These are phyloP conservation scores for Amaranthus tricolor DNA, from an alignment of 179 eudicot genomes.

Conservation along the genomic window DNA sequence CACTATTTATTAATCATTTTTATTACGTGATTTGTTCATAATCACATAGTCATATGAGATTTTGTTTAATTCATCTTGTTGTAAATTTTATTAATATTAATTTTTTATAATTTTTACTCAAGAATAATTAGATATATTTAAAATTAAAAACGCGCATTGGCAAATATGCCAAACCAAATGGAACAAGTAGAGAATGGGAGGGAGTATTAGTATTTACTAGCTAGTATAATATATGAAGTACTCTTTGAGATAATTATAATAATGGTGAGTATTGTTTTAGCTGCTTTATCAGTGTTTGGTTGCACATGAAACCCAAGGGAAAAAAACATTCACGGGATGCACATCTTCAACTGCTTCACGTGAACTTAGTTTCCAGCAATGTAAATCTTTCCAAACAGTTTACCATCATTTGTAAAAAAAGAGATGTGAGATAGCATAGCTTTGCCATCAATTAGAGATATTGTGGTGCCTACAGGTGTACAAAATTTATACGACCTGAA, in stretches of 20 bases:
- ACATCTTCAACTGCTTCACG: conserved; percentile 17
- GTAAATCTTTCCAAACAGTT: not conserved
- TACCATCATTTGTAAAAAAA: not conserved
- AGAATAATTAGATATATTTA: too few species aligned
- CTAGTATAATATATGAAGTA: too few species aligned
- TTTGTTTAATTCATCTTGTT: not conserved
- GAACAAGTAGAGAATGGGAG: too few species aligned
- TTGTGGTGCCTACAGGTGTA: not conserved
- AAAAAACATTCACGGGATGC: conserved; percentile 24
- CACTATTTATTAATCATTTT: too few species aligned
- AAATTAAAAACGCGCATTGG: too few species aligned
- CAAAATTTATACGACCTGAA: too few species aligned
- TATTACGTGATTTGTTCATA: too few species aligned
- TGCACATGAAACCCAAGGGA: conserved; percentile 9
- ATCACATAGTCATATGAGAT: too few species aligned
- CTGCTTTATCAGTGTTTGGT: conserved; percentile 7
- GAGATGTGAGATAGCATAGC: not conserved
- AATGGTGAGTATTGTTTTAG: conserved; percentile 7
- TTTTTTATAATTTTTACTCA: too few species aligned
- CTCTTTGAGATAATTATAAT: too few species aligned
- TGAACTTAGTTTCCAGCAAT: conserved; percentile 16
- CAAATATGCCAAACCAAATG: not conserved
- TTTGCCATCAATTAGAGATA: not conserved
- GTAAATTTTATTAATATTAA: too few species aligned
- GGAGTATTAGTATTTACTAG: too few species aligned